Conservation (phyloP, 2,329 filamentous ascomycete genomes). For the Daldinia eschscholtzii region DNA sequence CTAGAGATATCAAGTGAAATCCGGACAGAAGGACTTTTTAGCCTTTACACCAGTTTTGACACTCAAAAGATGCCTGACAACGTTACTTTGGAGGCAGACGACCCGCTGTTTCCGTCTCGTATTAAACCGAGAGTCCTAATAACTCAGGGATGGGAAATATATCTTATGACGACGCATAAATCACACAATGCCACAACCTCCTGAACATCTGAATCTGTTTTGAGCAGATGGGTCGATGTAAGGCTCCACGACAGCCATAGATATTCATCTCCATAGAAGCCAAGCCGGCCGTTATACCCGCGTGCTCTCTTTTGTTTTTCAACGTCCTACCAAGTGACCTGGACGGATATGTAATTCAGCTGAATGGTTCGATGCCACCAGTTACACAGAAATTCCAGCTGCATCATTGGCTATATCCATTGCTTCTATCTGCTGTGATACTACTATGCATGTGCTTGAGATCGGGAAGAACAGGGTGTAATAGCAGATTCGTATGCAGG, state of each 20-base stretch:
- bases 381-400: slow-evolving; percentile 27
- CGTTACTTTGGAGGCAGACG: slow-evolving; percentile 14
- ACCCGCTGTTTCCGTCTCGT: slow-evolving; percentile 24
- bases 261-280: slow-evolving; percentile 19
- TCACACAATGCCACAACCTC: slow-evolving; percentile 10
- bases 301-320: slow-evolving; percentile 5
- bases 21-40: neutral
- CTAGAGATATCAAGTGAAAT: slow-evolving; percentile 2
- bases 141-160: slow-evolving; percentile 6
- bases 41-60: neutral
- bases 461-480: slow-evolving; percentile 6
- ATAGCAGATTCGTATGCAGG: slow-evolving; percentile 6
- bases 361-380: slow-evolving; percentile 24
- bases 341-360: neutral
- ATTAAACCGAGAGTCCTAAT: slow-evolving; percentile 16
- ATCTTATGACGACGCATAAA: slow-evolving; percentile 23
- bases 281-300: slow-evolving; percentile 24
- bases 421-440: slow-evolving; percentile 15
- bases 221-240: slow-evolving; percentile 20
- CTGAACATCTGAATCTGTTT: slow-evolving; percentile 30
- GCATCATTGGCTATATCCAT: slow-evolving; percentile 19
- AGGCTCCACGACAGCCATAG: slow-evolving; percentile 35
- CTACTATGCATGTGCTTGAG: slow-evolving; percentile 13
- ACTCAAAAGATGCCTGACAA: slow-evolving; percentile 3
- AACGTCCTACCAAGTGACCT: slow-evolving; percentile 26